Percentiles rank a stretch among this genome's conserved stretches.
Evolutionary conservation across 345 rosid species (phyloP).

Genomic region (Hibiscus mutabilis): DNA sequence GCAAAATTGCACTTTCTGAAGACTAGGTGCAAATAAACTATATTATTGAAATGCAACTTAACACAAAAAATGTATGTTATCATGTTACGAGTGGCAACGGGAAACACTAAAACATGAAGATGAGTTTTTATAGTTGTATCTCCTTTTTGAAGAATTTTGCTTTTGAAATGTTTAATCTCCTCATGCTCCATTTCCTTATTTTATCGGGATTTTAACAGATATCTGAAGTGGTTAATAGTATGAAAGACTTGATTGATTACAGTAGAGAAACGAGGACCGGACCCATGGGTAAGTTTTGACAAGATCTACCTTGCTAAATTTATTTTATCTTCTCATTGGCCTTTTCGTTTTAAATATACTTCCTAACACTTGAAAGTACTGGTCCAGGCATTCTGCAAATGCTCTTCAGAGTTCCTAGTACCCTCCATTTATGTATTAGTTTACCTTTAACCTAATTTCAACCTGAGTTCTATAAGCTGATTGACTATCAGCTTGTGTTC

Average conservation of each 20-base stretch:
- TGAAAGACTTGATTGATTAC: slow-evolving; percentile 99
- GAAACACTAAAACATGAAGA: not conserved
- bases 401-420: not conserved
- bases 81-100: not conserved
- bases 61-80: not conserved
- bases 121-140: not conserved
- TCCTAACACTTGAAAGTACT: not conserved
- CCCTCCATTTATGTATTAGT: not conserved
- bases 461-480: not conserved
- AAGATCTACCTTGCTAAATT: not conserved
- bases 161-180: not conserved
- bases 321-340: not conserved
- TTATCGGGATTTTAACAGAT: slow-evolving; percentile 35
- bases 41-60: not conserved
- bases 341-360: not conserved
- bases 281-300: slow-evolving; percentile 82
- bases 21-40: not conserved
- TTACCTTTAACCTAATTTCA: not conserved
- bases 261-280: slow-evolving; percentile 88
- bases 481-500: not conserved
- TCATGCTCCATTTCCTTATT: not conserved
- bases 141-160: not conserved
- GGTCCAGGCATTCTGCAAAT: not conserved
- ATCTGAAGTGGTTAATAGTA: slow-evolving; percentile 97
- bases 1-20: not conserved